Conservation (phyloP, 495 filamentous ascomycete species). For the Lasiosphaeria ovina region DNA sequence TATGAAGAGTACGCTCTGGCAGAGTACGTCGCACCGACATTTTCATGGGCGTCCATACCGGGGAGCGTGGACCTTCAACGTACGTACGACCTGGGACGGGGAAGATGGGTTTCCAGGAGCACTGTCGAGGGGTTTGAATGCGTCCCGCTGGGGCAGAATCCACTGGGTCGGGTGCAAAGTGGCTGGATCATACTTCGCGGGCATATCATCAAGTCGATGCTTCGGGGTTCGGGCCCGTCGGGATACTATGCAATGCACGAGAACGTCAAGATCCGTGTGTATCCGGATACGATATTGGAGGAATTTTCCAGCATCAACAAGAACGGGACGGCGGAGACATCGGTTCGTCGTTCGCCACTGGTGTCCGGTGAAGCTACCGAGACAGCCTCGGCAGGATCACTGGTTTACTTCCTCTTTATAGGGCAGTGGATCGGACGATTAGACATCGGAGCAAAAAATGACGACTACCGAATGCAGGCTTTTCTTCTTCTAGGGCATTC, state of each 20-base stretch:
- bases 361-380: not conserved
- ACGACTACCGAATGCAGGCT: constrained; percentile 1
- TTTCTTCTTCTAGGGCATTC: constrained; percentile 2
- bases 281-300: constrained; percentile 1
- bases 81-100: not conserved
- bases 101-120: not conserved
- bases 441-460: not conserved
- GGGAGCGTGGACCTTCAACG: not conserved
- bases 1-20: not conserved
- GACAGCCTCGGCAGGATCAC: not conserved
- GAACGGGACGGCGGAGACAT: not conserved
- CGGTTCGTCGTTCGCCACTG: constrained; percentile 4
- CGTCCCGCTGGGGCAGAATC: constrained; percentile 1
- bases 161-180: constrained; percentile 1
- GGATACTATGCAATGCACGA: not conserved
- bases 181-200: not conserved
- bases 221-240: not conserved
- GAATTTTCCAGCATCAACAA: not conserved
- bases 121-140: not conserved
- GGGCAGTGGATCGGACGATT: constrained; percentile 6
- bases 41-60: constrained; percentile 2
- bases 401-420: not conserved
- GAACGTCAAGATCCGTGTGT: not conserved
- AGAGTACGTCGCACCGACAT: constrained; percentile 1
- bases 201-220: not conserved